A percentile compares a stretch with the other conserved stretches of the same genome.
phyloP scores from a whole-genome alignment of 345 rosid genomes.

The Garcia nutans region DNA sequence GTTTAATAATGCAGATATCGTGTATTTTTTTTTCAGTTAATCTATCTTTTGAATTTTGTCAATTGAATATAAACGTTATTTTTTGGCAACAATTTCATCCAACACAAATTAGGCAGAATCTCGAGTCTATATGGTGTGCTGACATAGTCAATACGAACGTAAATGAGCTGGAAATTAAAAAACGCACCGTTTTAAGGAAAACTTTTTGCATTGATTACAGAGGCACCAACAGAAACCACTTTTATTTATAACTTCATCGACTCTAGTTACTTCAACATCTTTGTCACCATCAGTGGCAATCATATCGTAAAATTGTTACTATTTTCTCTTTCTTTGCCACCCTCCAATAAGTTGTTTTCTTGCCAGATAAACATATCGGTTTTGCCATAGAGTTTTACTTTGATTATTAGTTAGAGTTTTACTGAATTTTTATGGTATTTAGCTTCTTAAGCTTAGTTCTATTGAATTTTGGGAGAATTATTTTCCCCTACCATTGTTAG shows the following conservation, averaged over 20 bases:
- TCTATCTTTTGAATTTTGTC: too few relatives aligned
- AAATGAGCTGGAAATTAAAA: too few relatives aligned
- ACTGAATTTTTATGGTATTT: neutral
- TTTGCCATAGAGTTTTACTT: neutral
- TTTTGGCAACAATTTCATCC: too few relatives aligned
- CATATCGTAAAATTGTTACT: slow-evolving; percentile 38
- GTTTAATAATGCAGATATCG: too few relatives aligned
- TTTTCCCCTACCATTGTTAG: neutral
- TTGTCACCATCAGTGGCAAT: slow-evolving; percentile 94
- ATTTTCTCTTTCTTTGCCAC: too few relatives aligned
- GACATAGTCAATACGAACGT: too few relatives aligned
- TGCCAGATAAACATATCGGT: neutral
- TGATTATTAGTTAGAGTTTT: neutral
- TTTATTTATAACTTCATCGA: slow-evolving; percentile 90
- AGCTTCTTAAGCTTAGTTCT: neutral
- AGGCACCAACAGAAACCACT: slow-evolving; percentile 78
- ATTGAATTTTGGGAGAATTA: neutral
- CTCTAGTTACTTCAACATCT: slow-evolving; percentile 82
- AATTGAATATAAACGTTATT: too few relatives aligned
- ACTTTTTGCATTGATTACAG: too few relatives aligned
- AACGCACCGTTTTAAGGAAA: too few relatives aligned
- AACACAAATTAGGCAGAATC: too few relatives aligned
- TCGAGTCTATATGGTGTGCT: too few relatives aligned
- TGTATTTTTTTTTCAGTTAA: too few relatives aligned
- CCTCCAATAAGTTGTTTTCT: neutral